A percentile compares a stretch with the other conserved stretches of the same genome.
phyloP scores from a whole-genome alignment of 73 alveolate species.

The Uronychia binucleata region DNA sequence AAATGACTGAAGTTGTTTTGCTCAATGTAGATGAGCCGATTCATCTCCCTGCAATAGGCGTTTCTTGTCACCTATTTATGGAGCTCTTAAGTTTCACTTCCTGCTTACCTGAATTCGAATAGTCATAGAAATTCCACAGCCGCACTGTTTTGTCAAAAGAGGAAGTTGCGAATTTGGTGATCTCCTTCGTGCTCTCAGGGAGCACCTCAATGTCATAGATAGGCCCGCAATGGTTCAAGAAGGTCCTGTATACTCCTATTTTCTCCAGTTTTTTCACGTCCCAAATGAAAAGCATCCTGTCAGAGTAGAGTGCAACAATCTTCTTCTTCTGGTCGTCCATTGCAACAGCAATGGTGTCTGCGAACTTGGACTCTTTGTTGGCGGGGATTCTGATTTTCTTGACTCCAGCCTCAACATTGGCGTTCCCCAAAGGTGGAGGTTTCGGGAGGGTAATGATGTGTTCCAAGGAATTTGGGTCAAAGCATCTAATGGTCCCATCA shows the following conservation, averaged over 20 bases:
- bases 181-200: constrained; percentile 51
- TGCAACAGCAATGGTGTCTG: constrained; percentile 85
- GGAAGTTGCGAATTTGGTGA: constrained; percentile 81
- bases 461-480: constrained; percentile 80
- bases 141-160: constrained; percentile 80
- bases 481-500: constrained; percentile 91
- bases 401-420: constrained; percentile 78
- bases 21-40: constrained; percentile 63
- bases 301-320: constrained; percentile 88
- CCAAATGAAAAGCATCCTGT: constrained; percentile 96
- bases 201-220: constrained; percentile 51
- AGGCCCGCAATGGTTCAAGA: constrained; percentile 83
- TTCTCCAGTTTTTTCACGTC: constrained; percentile 78
- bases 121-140: constrained; percentile 77
- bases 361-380: constrained; percentile 65
- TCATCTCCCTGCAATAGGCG: constrained; percentile 77
- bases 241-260: constrained; percentile 72
- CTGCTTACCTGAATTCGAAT: constrained; percentile 6
- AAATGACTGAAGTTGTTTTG: not conserved
- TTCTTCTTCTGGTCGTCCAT: constrained; percentile 70
- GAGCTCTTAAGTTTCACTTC: constrained; percentile 25
- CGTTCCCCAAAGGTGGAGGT: constrained; percentile 96
- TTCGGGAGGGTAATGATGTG: constrained; percentile 88
- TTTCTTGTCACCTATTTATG: constrained; percentile 57
- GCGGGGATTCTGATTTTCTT: constrained; percentile 48